Evolutionary conservation across 192 early-diverging fungal genomes (phyloP), one percentile per base, ranked within the genome.

Genomic region (Umbelopsis isabellina): DNA sequence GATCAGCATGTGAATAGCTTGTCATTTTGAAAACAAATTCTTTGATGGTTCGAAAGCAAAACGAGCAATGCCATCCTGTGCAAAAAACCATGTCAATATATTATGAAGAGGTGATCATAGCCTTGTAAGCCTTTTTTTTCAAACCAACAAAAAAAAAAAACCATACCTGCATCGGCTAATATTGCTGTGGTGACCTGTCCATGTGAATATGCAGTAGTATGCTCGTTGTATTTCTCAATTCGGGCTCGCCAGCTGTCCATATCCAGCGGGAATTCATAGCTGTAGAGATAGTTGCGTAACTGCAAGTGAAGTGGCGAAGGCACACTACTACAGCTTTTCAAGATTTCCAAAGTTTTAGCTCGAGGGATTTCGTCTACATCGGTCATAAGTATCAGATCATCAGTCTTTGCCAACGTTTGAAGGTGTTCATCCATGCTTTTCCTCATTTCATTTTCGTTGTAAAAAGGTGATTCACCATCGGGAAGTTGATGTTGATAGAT

Each of bases 11-110:
- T 13, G 85, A 85, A 68, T 89, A 91, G 2, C 80, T 83, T 30
- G 73, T 65, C 86, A 87, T 87, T 68, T 91, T 91, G 82, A 88
- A 89, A 44, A 75, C 73, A 67, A 87, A 88, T 33, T 91, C 87
- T 8, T 74, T 45, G 16, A 91, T 67, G 0, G 33, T 47, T 27
- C 80, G 74, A 65, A 91, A 91, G 68, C 89, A 91, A 72, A 84
- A 89, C 4, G 79, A 80, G 67, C 87, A 91, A 72, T 91, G 89
- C 87, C 87, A 91, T 4, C 77, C 81, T 78, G 49, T 20, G 47
- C 1, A 61, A 50, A 49, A 66, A 52, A n/a, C n/a, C 27, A 64
- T 30, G 27, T 11, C 2, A 23, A 23, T 27, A 21, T 25, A 25
- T 12, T n/a, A n/a, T n/a, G 69, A 37, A 22, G 13, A 9, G 18